phyloP scores from a whole-genome alignment of 441 rosid genomes.

The Adansonia gregorii region DNA sequence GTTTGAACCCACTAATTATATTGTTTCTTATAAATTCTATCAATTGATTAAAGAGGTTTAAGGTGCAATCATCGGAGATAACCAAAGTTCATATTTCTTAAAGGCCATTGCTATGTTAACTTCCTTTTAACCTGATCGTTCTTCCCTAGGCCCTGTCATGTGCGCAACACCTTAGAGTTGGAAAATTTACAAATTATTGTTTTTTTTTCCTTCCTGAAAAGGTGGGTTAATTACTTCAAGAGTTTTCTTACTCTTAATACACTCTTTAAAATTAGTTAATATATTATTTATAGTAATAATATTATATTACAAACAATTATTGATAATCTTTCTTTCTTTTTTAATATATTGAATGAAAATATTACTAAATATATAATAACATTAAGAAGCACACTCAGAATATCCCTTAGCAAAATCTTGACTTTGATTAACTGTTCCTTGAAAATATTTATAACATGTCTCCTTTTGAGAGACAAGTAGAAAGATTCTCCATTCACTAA shows the following conservation, averaged over 20 bases:
- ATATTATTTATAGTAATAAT: too few species aligned
- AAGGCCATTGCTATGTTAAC: conserved; percentile 22
- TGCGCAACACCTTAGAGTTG: too few species aligned
- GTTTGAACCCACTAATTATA: background rate
- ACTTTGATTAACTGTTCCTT: background rate
- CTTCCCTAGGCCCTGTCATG: conserved; percentile 5
- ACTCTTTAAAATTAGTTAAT: too few species aligned
- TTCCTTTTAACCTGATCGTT: background rate
- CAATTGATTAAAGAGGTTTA: background rate
- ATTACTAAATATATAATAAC: too few species aligned
- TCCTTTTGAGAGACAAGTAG: background rate
- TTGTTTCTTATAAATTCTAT: background rate
- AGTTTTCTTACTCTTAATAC: too few species aligned
- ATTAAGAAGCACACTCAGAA: too few species aligned
- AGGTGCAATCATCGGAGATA: background rate
- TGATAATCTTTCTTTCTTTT: too few species aligned
- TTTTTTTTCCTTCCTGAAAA: too few species aligned
- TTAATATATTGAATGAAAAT: too few species aligned
- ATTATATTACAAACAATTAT: too few species aligned
- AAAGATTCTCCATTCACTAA: background rate
- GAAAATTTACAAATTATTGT: too few species aligned
- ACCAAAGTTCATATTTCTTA: conserved; percentile 15
- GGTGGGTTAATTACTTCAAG: too few species aligned
- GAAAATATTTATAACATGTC: background rate
- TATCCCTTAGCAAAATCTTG: background rate